Conservation (phyloP, 805 yeast species). For the Myxozyma neglecta region DNA sequence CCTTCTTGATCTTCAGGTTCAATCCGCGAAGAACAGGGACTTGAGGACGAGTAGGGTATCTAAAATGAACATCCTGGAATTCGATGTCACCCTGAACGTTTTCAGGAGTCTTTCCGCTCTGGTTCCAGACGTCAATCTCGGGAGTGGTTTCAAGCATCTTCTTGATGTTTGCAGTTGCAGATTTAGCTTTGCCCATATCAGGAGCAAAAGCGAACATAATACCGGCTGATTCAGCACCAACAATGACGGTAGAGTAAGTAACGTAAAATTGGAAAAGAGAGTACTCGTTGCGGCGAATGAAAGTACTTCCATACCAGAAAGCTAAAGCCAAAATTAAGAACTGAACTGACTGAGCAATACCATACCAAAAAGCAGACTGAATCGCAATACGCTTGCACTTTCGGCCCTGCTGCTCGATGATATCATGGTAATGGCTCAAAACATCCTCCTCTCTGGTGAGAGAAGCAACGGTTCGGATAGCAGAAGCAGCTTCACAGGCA, state of each 20-base stretch:
- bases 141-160: constrained; percentile 41
- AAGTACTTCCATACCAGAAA: constrained; percentile 48
- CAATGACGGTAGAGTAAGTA: constrained; percentile 43
- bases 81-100: constrained; percentile 50
- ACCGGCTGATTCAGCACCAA: constrained; percentile 49
- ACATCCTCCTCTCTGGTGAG: constrained; percentile 46
- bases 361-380: constrained; percentile 39
- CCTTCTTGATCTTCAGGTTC: constrained; percentile 56
- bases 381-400: background rate
- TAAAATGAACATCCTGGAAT: constrained; percentile 44
- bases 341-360: constrained; percentile 34
- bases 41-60: constrained; percentile 38
- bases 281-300: constrained; percentile 39
- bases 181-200: constrained; percentile 46
- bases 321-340: constrained; percentile 46
- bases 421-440: constrained; percentile 35
- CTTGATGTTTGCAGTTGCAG: constrained; percentile 41
- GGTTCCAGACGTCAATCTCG: constrained; percentile 39
- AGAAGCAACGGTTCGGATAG: constrained; percentile 43
- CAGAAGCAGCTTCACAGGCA: constrained; percentile 40
- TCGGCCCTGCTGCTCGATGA: constrained; percentile 19
- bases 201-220: constrained; percentile 45
- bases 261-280: constrained; percentile 42
- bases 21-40: constrained; percentile 36
- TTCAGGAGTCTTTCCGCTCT: constrained; percentile 36